These are phyloP conservation scores for Yamagishiella unicocca DNA, from an alignment of 139 green algal genomes.

Conservation along the genomic window DNA sequence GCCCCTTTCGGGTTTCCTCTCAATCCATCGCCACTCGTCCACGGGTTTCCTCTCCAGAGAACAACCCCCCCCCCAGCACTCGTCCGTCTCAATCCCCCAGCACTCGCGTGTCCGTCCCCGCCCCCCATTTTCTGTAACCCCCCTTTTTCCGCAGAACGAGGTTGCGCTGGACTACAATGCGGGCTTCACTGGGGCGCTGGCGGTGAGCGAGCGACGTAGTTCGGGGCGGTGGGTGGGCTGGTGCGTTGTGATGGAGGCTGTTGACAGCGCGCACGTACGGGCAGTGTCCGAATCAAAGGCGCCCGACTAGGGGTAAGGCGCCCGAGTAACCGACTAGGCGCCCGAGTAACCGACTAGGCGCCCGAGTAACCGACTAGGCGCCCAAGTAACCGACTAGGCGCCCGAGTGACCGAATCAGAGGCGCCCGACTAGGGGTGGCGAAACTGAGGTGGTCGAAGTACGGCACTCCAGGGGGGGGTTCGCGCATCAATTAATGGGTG, in stretches of 20 bases:
- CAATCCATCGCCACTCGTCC: not conserved
- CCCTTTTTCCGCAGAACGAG: slow-evolving; percentile 8
- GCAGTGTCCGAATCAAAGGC: not conserved
- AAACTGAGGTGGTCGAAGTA: too few relatives aligned
- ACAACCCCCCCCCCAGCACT: too few relatives aligned
- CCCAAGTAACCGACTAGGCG: too few relatives aligned
- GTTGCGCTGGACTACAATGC: slow-evolving; percentile 63
- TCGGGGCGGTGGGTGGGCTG: not conserved
- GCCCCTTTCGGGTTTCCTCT: not conserved
- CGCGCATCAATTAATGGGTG: too few relatives aligned
- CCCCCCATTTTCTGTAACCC: not conserved
- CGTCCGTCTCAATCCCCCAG: not conserved
- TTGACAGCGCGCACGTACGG: not conserved
- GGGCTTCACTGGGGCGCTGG: slow-evolving; percentile 50
- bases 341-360: too few relatives aligned
- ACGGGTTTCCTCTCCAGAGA: not conserved
- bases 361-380: too few relatives aligned
- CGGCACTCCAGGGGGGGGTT: too few relatives aligned
- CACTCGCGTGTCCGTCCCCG: not conserved
- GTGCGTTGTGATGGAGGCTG: not conserved
- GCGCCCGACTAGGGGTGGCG: not conserved
- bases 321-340: too few relatives aligned
- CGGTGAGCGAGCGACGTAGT: not conserved
- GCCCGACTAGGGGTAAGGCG: too few relatives aligned
- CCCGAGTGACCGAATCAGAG: too few relatives aligned